These are phyloP conservation scores for Nakazawaea molendinolei DNA, from an alignment of 805 yeast genomes.

Conservation along the genomic window DNA sequence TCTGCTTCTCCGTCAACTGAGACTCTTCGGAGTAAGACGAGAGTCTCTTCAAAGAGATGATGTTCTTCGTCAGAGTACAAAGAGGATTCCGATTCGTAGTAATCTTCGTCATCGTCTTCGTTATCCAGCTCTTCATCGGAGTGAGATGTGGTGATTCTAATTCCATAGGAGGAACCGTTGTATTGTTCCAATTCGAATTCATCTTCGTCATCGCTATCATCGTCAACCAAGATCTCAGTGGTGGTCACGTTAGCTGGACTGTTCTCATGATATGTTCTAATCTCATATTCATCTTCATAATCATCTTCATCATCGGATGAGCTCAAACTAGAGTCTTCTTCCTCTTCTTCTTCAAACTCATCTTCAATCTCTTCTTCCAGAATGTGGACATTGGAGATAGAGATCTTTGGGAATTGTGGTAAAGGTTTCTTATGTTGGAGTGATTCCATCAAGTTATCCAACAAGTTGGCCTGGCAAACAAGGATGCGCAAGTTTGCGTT, in stretches of 20 bases:
- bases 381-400: constrained; percentile 17
- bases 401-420: constrained; percentile 21
- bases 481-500: constrained; percentile 52
- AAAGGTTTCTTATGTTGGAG: constrained; percentile 25
- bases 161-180: constrained; percentile 1
- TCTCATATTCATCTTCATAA: constrained; percentile 13
- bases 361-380: constrained; percentile 18
- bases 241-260: constrained; percentile 1
- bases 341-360: constrained; percentile 18
- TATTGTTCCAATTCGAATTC: constrained; percentile 10
- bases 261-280: background rate
- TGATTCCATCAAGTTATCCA: constrained; percentile 57
- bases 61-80: constrained; percentile 9
- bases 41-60: constrained; percentile 4
- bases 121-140: too few relatives aligned
- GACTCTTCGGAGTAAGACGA: constrained; percentile 1
- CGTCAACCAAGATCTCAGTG: constrained; percentile 2
- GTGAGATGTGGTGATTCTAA: background rate
- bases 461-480: constrained; percentile 66
- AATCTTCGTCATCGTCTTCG: constrained; percentile 12
- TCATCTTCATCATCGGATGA: constrained; percentile 15
- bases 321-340: constrained; percentile 8
- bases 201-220: constrained; percentile 1
- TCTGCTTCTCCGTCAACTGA: background rate
- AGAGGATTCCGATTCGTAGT: constrained; percentile 8